Percentiles rank a stretch among this genome's conserved stretches.
Evolutionary conservation across 352 stramenopile genomes (phyloP).

Genomic region (Pythium biforme): DNA sequence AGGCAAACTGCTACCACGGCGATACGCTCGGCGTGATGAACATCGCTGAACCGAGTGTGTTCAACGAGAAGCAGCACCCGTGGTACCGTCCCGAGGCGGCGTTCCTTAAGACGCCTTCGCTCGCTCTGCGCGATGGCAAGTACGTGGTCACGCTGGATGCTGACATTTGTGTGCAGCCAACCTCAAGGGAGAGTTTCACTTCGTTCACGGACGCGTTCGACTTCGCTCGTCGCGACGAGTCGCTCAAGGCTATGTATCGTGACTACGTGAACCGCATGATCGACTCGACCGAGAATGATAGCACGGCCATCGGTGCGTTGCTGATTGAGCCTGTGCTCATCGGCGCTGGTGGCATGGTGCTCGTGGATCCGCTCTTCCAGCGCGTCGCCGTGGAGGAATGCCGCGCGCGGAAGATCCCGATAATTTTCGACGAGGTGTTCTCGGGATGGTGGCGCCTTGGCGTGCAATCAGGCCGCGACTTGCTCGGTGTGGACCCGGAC

Average conservation of each 20-base stretch:
- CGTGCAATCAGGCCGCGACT: conserved; percentile 77
- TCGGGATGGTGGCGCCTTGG: conserved; percentile 90
- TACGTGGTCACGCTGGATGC: conserved; percentile 56
- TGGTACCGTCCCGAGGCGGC: conserved; percentile 88
- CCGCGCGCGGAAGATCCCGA: conserved; percentile 69
- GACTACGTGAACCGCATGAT: conserved; percentile 64
- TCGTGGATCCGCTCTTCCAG: conserved; percentile 93
- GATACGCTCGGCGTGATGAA: conserved; percentile 92
- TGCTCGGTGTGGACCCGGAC: conserved; percentile 86
- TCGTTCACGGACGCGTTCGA: conserved; percentile 63
- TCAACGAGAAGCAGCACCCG: conserved; percentile 90
- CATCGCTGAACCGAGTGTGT: conserved; percentile 88
- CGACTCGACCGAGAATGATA: conserved; percentile 33
- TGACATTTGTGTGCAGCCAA: conserved; percentile 37
- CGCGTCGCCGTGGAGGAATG: conserved; percentile 82
- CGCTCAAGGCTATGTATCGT: conserved; percentile 53
- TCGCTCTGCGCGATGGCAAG: conserved; percentile 57
- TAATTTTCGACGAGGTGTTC: conserved; percentile 93
- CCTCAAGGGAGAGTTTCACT: conserved; percentile 34
- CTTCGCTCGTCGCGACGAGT: conserved; percentile 32
- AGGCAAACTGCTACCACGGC: conserved; percentile 91
- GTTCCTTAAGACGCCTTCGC: conserved; percentile 80
- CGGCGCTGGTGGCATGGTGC: conserved; percentile 85
- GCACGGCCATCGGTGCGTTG: conserved; percentile 55
- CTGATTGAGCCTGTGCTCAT: conserved; percentile 92